Conservation (phyloP, 768 basidiomycete genomes). For the Fomitopsis pulvina region DNA sequence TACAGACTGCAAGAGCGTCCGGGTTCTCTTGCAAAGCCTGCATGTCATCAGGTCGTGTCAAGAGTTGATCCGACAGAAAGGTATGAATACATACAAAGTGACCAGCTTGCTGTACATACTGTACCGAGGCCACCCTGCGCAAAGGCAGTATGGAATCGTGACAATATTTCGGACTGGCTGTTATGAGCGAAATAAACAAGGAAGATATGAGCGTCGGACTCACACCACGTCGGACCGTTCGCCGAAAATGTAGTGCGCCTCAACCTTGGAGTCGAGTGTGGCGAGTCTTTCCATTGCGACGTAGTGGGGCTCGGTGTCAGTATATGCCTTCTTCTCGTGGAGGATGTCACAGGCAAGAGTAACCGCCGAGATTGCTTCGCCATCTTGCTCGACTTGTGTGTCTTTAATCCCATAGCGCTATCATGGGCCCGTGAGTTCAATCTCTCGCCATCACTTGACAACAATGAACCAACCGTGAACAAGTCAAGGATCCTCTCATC, state of each 20-base stretch:
- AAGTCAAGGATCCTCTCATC: constrained; percentile 9
- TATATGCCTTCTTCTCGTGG: constrained; percentile 5
- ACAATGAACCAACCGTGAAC: constrained; percentile 3
- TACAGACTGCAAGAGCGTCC: not conserved
- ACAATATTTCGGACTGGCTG: not conserved
- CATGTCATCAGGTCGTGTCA: not conserved
- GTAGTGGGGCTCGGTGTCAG: constrained; percentile 7
- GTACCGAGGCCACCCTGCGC: not conserved
- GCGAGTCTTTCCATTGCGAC: constrained; percentile 6
- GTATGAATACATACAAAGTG: constrained; percentile 1
- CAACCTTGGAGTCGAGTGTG: constrained; percentile 2
- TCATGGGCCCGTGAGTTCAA: too few relatives aligned
- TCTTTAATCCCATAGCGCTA: too few relatives aligned
- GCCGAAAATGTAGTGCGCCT: constrained; percentile 9
- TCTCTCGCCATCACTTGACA: too few relatives aligned
- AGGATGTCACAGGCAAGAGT: constrained; percentile 7
- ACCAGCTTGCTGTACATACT: not conserved
- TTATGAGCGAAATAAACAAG: not conserved
- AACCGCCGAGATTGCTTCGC: not conserved
- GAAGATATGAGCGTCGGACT: not conserved
- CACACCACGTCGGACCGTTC: constrained; percentile 8
- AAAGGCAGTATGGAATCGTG: not conserved
- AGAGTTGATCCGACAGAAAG: not conserved
- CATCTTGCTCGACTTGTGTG: constrained; percentile 1
- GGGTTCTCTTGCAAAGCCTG: not conserved